phyloP scores from a whole-genome alignment of 2,329 filamentous ascomycete genomes.

The Periconia digitata region DNA sequence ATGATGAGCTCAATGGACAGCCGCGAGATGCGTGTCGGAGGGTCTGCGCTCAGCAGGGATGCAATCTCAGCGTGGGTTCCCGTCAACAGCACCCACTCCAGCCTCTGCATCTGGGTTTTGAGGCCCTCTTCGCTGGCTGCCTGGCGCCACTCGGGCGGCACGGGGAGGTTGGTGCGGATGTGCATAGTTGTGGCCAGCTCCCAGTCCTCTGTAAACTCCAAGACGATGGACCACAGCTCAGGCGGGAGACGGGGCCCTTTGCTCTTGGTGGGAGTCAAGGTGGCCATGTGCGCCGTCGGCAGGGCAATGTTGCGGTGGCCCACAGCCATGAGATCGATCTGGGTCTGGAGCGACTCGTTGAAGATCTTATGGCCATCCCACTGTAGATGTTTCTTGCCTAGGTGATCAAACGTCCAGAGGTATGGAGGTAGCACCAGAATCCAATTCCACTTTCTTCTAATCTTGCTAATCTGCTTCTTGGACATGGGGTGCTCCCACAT shows the following conservation, averaged over 20 bases:
- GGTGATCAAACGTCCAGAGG: constrained; percentile 73
- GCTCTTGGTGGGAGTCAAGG: constrained; percentile 35
- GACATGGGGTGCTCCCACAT: constrained; percentile 93
- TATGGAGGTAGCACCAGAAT: constrained; percentile 79
- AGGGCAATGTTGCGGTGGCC: constrained; percentile 64
- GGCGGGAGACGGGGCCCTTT: constrained; percentile 63
- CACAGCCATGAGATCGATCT: constrained; percentile 72
- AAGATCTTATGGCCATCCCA: constrained; percentile 68
- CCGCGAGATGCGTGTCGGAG: constrained; percentile 74
- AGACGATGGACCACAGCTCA: constrained; percentile 87
- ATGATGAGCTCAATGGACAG: constrained; percentile 86
- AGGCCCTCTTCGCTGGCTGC: constrained; percentile 66
- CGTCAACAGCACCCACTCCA: constrained; percentile 83
- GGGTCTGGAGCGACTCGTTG: constrained; percentile 74
- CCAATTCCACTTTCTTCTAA: constrained; percentile 84
- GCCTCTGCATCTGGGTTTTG: constrained; percentile 71
- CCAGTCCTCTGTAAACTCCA: constrained; percentile 86
- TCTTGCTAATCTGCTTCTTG: constrained; percentile 81
- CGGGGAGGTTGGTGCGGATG: constrained; percentile 75
- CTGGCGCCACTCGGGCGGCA: constrained; percentile 71
- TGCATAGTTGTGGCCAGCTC: constrained; percentile 80
- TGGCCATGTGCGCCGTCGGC: constrained; percentile 35
- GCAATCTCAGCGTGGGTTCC: constrained; percentile 71
- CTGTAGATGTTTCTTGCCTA: constrained; percentile 51
- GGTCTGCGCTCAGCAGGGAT: constrained; percentile 69